Percentiles rank a stretch among this genome's conserved stretches.
Evolutionary conservation across 2,329 filamentous ascomycete species (phyloP).

Genomic region (Byssothecium circinans): DNA sequence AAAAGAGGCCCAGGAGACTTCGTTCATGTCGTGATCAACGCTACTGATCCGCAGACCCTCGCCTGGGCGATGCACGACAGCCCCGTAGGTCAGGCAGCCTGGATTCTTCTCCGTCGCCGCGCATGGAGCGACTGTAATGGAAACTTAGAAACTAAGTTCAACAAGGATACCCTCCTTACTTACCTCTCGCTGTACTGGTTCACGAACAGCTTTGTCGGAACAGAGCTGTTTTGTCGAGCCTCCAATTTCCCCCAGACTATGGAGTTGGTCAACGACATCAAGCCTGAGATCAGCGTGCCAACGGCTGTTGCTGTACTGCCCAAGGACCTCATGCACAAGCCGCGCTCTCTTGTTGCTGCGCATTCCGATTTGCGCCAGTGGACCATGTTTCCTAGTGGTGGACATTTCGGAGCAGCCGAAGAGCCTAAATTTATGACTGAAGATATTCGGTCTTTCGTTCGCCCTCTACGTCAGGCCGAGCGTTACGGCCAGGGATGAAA

Average conservation of each 20-base stretch:
- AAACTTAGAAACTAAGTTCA: slow-evolving; percentile 7
- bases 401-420: slow-evolving; percentile 11
- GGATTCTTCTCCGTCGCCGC: slow-evolving; percentile 3
- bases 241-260: slow-evolving; percentile 7
- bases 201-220: slow-evolving; percentile 7
- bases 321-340: slow-evolving; percentile 9
- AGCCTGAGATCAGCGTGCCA: slow-evolving; percentile 12
- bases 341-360: slow-evolving; percentile 4
- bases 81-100: slow-evolving; percentile 6
- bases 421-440: slow-evolving; percentile 1
- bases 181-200: slow-evolving; percentile 12
- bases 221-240: slow-evolving; percentile 11
- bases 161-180: slow-evolving; percentile 10
- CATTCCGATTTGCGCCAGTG: slow-evolving; percentile 11
- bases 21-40: slow-evolving; percentile 5
- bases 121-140: slow-evolving; percentile 11
- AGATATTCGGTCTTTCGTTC: no score
- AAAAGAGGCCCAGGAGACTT: slow-evolving; percentile 1
- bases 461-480: no score
- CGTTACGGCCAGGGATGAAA: no score
- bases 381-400: slow-evolving; percentile 10
- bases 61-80: slow-evolving; percentile 9
- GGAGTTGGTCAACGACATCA: slow-evolving; percentile 10
- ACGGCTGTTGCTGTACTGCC: slow-evolving; percentile 11
- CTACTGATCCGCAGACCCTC: slow-evolving; percentile 4